A percentile compares a stretch with the other conserved stretches of the same genome.
Evolutionary conservation across 176 grass and related monocot genomes (phyloP).

Genomic region (Lolium rigidum): DNA sequence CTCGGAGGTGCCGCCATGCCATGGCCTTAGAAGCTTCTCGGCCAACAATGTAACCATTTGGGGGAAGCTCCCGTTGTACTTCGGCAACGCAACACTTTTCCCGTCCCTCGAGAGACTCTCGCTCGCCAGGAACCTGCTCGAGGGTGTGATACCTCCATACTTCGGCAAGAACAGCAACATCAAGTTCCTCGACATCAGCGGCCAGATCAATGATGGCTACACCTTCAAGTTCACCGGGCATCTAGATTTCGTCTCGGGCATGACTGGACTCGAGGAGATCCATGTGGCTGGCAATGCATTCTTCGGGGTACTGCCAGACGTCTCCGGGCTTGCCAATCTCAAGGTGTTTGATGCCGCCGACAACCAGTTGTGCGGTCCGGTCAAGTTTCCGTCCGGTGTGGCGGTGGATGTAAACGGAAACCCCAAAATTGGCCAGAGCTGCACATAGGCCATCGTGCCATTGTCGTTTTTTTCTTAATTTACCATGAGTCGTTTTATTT

Average conservation of each 20-base stretch:
- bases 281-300: background rate
- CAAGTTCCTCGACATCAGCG: slow-evolving; percentile 36
- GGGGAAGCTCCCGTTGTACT: background rate
- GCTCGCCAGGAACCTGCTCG: background rate
- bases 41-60: background rate
- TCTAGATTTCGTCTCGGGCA: slow-evolving; percentile 25
- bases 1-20: background rate
- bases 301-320: background rate
- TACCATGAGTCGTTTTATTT: background rate
- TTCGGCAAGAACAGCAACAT: background rate
- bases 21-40: background rate
- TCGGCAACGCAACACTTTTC: background rate
- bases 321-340: slow-evolving; percentile 2
- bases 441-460: background rate
- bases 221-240: background rate
- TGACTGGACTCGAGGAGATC: slow-evolving; percentile 28
- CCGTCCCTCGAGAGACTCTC: slow-evolving; percentile 3
- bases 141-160: rapidly evolving
- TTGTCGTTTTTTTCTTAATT: no score
- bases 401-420: background rate
- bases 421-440: background rate
- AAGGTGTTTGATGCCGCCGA: slow-evolving; percentile 15
- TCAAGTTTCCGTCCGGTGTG: background rate
- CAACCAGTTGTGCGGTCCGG: background rate
- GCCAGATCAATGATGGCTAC: background rate